A percentile compares a stretch with the other conserved stretches of the same genome.
phyloP scores from a whole-genome alignment of 768 basidiomycete species.

The Mycena galericulata region DNA sequence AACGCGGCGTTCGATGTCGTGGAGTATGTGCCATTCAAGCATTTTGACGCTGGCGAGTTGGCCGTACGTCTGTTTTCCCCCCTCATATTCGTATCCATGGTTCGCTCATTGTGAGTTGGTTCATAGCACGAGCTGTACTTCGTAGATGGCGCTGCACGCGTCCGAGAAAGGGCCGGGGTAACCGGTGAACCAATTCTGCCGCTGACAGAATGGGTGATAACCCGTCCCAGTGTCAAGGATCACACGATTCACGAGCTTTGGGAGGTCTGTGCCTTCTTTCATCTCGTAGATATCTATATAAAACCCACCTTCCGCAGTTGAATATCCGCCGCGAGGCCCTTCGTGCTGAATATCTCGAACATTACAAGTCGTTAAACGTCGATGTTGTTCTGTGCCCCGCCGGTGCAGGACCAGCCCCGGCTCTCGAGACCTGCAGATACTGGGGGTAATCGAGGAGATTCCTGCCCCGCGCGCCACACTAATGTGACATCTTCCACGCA shows the following conservation, averaged over 20 bases:
- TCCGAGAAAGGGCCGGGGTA: conserved; percentile 39
- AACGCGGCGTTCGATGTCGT: conserved; percentile 50
- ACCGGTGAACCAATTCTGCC: conserved; percentile 51
- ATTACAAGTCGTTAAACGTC: conserved; percentile 52
- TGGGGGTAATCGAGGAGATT: conserved; percentile 44
- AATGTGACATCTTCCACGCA: conserved; percentile 8
- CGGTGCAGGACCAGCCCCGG: conserved; percentile 49
- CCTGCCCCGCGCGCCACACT: background rate
- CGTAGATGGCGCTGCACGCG: conserved; percentile 49
- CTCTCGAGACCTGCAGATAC: conserved; percentile 51
- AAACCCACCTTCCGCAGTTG: background rate
- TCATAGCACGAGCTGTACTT: conserved; percentile 51
- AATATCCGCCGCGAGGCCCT: conserved; percentile 44
- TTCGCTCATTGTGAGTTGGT: background rate
- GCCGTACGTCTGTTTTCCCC: conserved; percentile 41
- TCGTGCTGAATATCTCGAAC: conserved; percentile 46
- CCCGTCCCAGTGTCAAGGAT: conserved; percentile 39
- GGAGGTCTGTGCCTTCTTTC: conserved; percentile 38
- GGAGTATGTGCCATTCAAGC: conserved; percentile 50
- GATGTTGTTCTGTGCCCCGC: conserved; percentile 56
- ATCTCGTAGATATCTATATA: background rate
- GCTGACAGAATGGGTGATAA: conserved; percentile 51
- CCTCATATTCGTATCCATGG: background rate
- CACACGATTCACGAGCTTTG: conserved; percentile 41
- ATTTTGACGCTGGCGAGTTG: conserved; percentile 48